Evolutionary conservation across 2,329 filamentous ascomycete species (phyloP).

Genomic region (Biscogniauxia mediterranea): DNA sequence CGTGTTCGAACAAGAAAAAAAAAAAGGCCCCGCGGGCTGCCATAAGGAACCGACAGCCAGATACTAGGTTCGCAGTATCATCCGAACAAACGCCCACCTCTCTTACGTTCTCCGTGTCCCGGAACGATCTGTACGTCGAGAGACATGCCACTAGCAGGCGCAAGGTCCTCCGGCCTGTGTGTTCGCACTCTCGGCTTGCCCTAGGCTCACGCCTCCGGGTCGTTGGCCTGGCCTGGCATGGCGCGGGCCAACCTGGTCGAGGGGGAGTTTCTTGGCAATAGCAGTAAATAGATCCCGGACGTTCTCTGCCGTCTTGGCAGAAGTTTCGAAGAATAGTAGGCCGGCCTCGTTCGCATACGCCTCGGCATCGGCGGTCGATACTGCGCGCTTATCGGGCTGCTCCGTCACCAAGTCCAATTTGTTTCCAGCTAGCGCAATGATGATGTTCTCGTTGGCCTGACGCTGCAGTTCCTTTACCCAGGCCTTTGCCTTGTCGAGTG

Average conservation of each 20-base stretch:
- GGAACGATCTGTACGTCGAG: constrained; percentile 15
- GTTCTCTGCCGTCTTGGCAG: constrained; percentile 95
- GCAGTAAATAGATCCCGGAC: constrained; percentile 94
- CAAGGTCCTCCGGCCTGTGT: constrained; percentile 56
- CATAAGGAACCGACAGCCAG: not conserved
- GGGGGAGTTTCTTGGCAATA: constrained; percentile 94
- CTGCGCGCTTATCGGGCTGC: constrained; percentile 92
- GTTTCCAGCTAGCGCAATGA: constrained; percentile 96
- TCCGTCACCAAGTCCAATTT: constrained; percentile 95
- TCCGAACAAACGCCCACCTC: not conserved
- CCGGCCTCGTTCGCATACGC: constrained; percentile 92
- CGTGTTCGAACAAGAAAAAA: not conserved
- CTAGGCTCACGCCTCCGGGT: constrained; percentile 54
- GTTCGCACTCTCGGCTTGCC: constrained; percentile 53
- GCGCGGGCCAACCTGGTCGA: constrained; percentile 92
- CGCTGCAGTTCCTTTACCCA: constrained; percentile 99
- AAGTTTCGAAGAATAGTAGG: constrained; percentile 97
- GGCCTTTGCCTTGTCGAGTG: constrained; percentile 96
- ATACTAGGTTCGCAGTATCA: not conserved
- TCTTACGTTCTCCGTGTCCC: constrained; percentile 12
- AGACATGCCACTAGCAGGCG: constrained; percentile 47
- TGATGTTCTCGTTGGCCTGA: constrained; percentile 99
- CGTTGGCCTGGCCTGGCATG: constrained; percentile 69
- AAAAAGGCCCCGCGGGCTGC: not conserved
- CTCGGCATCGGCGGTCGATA: constrained; percentile 84